Percentiles rank a stretch among this genome's conserved stretches.
Conservation (phyloP, 371 early-diverging fungal species). For the Fennellomyces sp. region DNA sequence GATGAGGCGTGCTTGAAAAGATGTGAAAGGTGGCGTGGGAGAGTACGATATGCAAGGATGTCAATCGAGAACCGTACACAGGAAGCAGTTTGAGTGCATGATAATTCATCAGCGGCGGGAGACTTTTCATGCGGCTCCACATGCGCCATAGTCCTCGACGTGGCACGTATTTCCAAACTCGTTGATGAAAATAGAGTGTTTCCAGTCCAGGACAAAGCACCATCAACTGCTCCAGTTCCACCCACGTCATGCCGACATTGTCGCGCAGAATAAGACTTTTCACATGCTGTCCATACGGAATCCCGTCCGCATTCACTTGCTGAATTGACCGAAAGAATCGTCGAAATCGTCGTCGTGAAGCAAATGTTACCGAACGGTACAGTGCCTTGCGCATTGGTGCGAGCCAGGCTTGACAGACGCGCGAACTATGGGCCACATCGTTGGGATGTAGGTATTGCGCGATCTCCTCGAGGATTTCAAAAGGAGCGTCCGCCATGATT, state of each 20-base stretch:
- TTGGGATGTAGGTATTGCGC: background rate
- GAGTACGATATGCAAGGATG: background rate
- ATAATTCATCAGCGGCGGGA: background rate
- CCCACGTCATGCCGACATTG: background rate
- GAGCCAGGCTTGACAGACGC: background rate
- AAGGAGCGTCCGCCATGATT: background rate
- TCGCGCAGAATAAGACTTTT: background rate
- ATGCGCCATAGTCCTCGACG: background rate
- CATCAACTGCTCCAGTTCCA: background rate
- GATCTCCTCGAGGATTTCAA: background rate
- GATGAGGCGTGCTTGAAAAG: conserved; percentile 1
- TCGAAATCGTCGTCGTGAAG: background rate
- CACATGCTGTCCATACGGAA: background rate
- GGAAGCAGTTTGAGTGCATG: background rate
- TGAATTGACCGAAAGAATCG: conserved; percentile 1
- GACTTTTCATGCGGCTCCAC: background rate
- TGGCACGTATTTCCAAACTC: background rate
- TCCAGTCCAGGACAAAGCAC: background rate
- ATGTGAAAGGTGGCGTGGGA: background rate
- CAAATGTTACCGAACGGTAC: background rate
- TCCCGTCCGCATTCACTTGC: background rate
- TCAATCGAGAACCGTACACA: background rate
- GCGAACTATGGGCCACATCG: background rate
- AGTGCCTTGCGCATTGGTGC: background rate
- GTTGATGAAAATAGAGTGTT: background rate